These are phyloP conservation scores for Orbilia blumenaviensis DNA, from an alignment of 2,329 filamentous ascomycete species.

Conservation along the genomic window DNA sequence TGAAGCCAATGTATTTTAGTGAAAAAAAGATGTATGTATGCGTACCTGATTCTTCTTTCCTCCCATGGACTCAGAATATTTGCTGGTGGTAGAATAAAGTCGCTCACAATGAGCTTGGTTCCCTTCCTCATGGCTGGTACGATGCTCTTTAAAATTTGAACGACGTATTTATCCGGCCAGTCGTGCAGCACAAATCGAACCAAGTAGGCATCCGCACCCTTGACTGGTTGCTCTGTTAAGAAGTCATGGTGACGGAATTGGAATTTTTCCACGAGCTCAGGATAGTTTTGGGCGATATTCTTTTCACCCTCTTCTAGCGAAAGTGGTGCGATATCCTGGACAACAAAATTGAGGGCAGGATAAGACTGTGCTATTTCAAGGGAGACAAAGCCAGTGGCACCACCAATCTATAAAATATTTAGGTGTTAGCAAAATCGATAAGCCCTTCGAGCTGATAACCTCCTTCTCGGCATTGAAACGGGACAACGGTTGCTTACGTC, in stretches of 20 bases:
- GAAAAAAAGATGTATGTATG: background rate
- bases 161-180: slow-evolving; percentile 56
- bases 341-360: slow-evolving; percentile 66
- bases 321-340: slow-evolving; percentile 63
- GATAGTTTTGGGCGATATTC: slow-evolving; percentile 8
- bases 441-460: too few relatives aligned
- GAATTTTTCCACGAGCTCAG: slow-evolving; percentile 14
- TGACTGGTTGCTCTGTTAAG: slow-evolving; percentile 56
- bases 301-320: slow-evolving; percentile 23
- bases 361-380: slow-evolving; percentile 66
- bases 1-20: background rate
- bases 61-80: slow-evolving; percentile 27
- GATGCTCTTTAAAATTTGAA: slow-evolving; percentile 54
- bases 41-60: slow-evolving; percentile 57
- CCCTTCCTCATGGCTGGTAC: slow-evolving; percentile 51
- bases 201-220: slow-evolving; percentile 57
- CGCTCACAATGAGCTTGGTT: slow-evolving; percentile 21
- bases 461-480: background rate
- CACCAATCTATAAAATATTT: slow-evolving; percentile 61
- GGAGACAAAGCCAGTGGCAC: slow-evolving; percentile 68
- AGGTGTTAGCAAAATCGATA: background rate
- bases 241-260: slow-evolving; percentile 56
- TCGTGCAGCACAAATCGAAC: slow-evolving; percentile 57
- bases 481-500: slow-evolving; percentile 61
- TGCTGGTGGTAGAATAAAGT: slow-evolving; percentile 18